Evolutionary conservation across 208 protist species (phyloP).

Genomic region (Acanthamoeba lenticulata): DNA sequence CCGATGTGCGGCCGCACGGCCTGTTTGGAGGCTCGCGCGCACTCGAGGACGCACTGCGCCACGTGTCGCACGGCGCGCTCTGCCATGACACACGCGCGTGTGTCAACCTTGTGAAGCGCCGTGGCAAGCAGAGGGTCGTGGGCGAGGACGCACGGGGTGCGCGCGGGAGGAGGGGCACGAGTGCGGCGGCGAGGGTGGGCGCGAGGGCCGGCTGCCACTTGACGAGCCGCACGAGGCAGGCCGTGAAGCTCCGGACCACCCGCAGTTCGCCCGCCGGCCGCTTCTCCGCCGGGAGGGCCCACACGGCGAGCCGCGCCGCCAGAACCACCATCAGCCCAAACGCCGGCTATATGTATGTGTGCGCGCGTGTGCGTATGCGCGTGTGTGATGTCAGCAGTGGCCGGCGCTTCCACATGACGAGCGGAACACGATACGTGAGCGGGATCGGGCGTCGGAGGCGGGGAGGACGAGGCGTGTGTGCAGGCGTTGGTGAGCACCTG

Average conservation of each 20-base stretch:
- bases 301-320: not conserved
- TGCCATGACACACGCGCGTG: too few relatives aligned
- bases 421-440: not conserved
- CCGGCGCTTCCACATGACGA: too few relatives aligned
- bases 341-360: too few relatives aligned
- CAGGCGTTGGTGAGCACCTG: not conserved
- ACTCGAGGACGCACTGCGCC: not conserved
- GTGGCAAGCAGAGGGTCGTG: not conserved
- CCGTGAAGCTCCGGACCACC: not conserved
- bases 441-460: not conserved
- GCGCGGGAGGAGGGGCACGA: not conserved
- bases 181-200: not conserved
- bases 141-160: not conserved
- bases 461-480: not conserved
- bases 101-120: not conserved
- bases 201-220: conserved; percentile 4
- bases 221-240: not conserved
- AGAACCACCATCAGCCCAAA: conserved; percentile 14
- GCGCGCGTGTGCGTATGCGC: too few relatives aligned
- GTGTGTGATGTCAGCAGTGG: too few relatives aligned
- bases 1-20: not conserved
- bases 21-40: not conserved
- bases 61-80: not conserved
- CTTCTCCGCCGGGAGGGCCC: not conserved
- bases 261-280: not conserved